Evolutionary conservation across 2,329 filamentous ascomycete genomes (phyloP).

Genomic region (Onygenales sp.): DNA sequence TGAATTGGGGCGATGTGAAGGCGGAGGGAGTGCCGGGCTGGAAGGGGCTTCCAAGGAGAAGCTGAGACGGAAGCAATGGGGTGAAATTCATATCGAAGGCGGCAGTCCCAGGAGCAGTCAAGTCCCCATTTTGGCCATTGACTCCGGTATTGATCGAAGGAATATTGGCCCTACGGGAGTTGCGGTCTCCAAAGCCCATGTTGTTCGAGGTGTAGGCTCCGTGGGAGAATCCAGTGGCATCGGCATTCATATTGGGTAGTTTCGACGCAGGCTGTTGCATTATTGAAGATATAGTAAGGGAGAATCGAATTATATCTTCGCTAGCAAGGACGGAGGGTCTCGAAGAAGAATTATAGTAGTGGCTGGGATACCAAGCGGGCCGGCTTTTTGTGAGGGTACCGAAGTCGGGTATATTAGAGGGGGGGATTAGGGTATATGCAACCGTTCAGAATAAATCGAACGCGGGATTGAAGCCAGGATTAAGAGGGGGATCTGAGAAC

Average conservation of each 20-base stretch:
- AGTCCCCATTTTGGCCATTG: slow-evolving; percentile 54
- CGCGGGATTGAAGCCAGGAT: no score
- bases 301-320: slow-evolving; percentile 67
- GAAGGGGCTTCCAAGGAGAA: slow-evolving; percentile 91
- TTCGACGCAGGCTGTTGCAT: slow-evolving; percentile 66
- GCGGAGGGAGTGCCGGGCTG: slow-evolving; percentile 86
- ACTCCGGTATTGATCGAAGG: slow-evolving; percentile 84
- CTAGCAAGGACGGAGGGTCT: no score
- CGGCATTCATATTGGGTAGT: slow-evolving; percentile 52
- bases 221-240: slow-evolving; percentile 85
- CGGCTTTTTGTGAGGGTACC: no score
- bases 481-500: slow-evolving; percentile 1
- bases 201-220: slow-evolving; percentile 83
- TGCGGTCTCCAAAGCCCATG: slow-evolving; percentile 73
- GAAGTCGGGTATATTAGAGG: no score
- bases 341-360: no score
- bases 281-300: slow-evolving; percentile 46
- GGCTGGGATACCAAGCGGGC: no score
- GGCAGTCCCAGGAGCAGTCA: slow-evolving; percentile 70
- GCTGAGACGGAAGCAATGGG: slow-evolving; percentile 83
- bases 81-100: slow-evolving; percentile 98
- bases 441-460: no score
- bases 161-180: slow-evolving; percentile 73
- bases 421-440: no score
- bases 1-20: slow-evolving; percentile 86